Base-by-base conservation (phyloP, 208 protist genomes). In the Strigomonas culicis region DNA sequence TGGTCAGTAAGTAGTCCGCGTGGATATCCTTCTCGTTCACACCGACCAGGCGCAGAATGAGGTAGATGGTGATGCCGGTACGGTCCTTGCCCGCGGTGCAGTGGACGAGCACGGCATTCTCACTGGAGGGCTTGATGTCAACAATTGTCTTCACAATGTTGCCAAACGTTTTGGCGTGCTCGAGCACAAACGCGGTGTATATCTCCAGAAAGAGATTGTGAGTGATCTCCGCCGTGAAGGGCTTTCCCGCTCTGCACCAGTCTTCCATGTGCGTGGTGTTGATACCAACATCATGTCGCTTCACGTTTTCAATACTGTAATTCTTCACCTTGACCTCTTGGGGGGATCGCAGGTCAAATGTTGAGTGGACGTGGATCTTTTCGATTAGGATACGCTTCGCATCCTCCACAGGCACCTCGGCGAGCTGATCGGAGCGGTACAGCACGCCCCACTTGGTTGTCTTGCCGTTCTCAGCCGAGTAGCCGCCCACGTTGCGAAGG, bases 401-500 rank as follows among this genome's bases (percentile, higher is more conserved):
- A 25, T 56, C 22, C 2, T 63, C 68, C 1, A 52, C 19, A 1
- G 73, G 63, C 7, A 84, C 64, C 1, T 75, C 67, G 0, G 58
- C 53, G 25, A 78, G 70, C 63, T 78, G 68, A 31, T 84, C 78
- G 41, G 70, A 56, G 61, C 78, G 74, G 59, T 80, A 80, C 51
- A 77, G 21, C 4, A 77, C 63, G 24, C 78, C 74, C 74, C 74
- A 75, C 70, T 75, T 77, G 19, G 57, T 70, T 1, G 43, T 65
- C 46, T 74, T 75, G 44, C 74, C 68, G 34, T 66, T 59, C 2
- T 19, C 50, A 1, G 74, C 65, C 30, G 49, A 49, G 63, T 80
- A 80, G 63, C 78, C 74, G 52, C 78, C 78, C 13, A 80, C 51
- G 62, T 80, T 74, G 17, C 78, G 73, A 22, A 84, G 55, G 63